Base-by-base conservation (phyloP, 2,329 filamentous ascomycete species). In the Myotisia sp. region DNA sequence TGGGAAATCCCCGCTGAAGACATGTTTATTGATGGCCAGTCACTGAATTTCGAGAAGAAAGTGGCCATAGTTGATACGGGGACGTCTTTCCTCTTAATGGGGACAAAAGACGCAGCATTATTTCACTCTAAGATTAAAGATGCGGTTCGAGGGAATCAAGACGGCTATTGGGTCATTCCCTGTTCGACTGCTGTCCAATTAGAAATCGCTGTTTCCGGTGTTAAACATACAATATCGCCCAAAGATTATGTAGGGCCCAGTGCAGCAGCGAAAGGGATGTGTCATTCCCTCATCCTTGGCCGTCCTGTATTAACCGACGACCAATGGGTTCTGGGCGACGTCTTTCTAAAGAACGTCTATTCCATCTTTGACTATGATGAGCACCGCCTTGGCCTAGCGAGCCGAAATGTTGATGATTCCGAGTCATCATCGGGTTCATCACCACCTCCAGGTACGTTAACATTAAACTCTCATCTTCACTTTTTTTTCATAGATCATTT, bases 291-390 rank as follows among this genome's bases (percentile, higher is more conserved):
- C 46, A 71, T 92, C 22, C 76, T 84, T 34, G 80, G 79, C 2
- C 67, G 74, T 17, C 70, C 78, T 50, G 72, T 81, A 9, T 75
- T 83, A 29, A 58, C 65, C 1, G 65, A 46, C 47, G 51, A 60
- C 21, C 58, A 74, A 18, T 92, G 84, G 83, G 64, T 93, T n/a
- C 57, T 92, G 1, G 85, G 85, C 2, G 84, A 85, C 44, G 72
- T 79, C 1, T 92, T 92, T 47, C 59, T 93, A 41, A 92, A 92
- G 62, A 92, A 92, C 46, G 84, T 92, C 10, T 92, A 92, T 51
- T 66, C 74, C 1, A 76, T 90, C 16, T 92, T 92, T 52, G 85
- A 93, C 53, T 72, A 71, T 34, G 83, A 87, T 32, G 49, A 60
- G 23, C 47, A 46, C 22, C 49, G 52, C 26, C 50, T 64, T 24